phyloP scores from a whole-genome alignment of 441 rosid species.

The Populus hybrid region DNA sequence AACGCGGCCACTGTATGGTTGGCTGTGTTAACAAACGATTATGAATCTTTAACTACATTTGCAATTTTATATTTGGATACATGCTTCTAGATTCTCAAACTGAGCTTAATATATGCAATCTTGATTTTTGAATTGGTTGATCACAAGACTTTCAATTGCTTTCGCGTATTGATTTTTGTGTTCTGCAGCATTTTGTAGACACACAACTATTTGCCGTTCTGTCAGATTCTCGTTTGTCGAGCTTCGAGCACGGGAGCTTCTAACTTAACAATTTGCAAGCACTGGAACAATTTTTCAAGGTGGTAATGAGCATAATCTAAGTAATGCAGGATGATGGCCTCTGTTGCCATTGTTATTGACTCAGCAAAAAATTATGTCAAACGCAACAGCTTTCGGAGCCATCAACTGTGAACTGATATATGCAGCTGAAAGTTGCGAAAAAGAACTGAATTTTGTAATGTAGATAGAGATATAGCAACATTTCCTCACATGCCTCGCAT shows the following conservation, averaged over 20 bases:
- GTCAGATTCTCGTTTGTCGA: slow-evolving; percentile 75
- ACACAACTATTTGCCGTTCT: slow-evolving; percentile 85
- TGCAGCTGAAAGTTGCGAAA: slow-evolving; percentile 1
- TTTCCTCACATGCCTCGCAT: neutral
- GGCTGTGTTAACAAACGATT: too few relatives aligned
- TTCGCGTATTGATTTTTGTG: slow-evolving; percentile 7
- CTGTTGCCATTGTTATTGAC: neutral
- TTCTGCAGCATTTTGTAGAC: slow-evolving; percentile 76
- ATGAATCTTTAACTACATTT: neutral
- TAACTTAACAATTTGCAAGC: slow-evolving; percentile 24
- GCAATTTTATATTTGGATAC: too few relatives aligned
- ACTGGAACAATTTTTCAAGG: neutral
- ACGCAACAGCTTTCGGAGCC: neutral
- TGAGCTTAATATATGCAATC: neutral
- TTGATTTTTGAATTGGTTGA: neutral
- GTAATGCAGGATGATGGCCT: slow-evolving; percentile 10
- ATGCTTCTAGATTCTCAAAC: neutral
- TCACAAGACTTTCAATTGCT: neutral
- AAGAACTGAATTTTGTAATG: slow-evolving; percentile 10
- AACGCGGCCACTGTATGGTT: too few relatives aligned
- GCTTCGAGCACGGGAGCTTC: slow-evolving; percentile 60
- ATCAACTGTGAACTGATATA: slow-evolving; percentile 4
- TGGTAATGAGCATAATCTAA: neutral
- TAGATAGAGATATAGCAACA: slow-evolving; percentile 9
- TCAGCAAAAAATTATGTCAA: neutral